Evolutionary conservation across 306 rosid species (phyloP).

Genomic region (Lotus japonicus): DNA sequence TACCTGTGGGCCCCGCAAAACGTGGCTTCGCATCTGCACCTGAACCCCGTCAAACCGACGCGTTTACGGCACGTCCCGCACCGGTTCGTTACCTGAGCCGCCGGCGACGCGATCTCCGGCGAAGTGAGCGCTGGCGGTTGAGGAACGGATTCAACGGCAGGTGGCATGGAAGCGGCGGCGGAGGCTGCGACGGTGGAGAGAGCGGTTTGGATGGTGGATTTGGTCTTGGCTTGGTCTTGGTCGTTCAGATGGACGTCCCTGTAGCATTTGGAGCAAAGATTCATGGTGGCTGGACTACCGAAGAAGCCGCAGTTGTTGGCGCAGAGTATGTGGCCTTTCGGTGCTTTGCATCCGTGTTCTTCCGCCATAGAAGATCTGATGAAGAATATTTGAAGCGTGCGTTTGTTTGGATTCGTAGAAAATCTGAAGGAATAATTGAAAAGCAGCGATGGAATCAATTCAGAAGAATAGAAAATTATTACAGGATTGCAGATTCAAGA

Average conservation of each 20-base stretch:
- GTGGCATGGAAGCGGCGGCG: neutral
- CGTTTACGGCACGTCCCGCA: slow-evolving; percentile 73
- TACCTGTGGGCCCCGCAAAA: slow-evolving; percentile 86
- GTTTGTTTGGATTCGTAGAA: slow-evolving; percentile 17
- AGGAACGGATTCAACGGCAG: slow-evolving; percentile 18
- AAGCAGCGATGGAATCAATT: slow-evolving; percentile 1
- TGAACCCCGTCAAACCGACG: slow-evolving; percentile 76
- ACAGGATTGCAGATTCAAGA: neutral
- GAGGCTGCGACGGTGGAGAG: slow-evolving; percentile 29
- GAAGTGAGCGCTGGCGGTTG: slow-evolving; percentile 12
- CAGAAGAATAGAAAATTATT: neutral
- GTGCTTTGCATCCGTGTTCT: slow-evolving; percentile 82
- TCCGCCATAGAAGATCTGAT: too few species aligned
- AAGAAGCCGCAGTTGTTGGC: slow-evolving; percentile 93
- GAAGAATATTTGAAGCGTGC: neutral
- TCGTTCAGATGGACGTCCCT: slow-evolving; percentile 51
- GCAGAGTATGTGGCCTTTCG: slow-evolving; percentile 82
- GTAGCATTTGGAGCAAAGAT: slow-evolving; percentile 91
- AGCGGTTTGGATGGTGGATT: slow-evolving; percentile 71
- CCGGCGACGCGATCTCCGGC: slow-evolving; percentile 8
- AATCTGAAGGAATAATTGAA: neutral
- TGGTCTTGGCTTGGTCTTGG: slow-evolving; percentile 64
- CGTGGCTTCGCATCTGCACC: slow-evolving; percentile 73
- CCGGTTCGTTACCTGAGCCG: slow-evolving; percentile 44
- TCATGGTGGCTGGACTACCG: slow-evolving; percentile 83